Base-by-base conservation (phyloP, 305 asterid genomes). In the Stenogyne calaminthoides region DNA sequence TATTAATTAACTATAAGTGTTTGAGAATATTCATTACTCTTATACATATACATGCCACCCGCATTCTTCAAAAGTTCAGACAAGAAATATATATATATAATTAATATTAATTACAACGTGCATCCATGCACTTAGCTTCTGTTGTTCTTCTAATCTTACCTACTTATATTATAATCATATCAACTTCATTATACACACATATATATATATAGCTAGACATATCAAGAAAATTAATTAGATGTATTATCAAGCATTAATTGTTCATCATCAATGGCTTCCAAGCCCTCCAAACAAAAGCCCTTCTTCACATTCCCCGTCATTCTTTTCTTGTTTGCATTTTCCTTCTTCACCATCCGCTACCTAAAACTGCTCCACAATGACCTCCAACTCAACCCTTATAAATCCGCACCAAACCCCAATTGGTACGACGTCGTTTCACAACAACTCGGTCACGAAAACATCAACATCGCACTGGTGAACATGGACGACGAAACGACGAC, bases 381-480 rank as follows among this genome's bases (percentile, higher is more conserved):
- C 73, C 61, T 64, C 65, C 77, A 39, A 70, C 70, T 15, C 5
- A 12, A 67, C 65, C 62, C 79, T 6, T n/a, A n/a, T n/a, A 66
- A 46, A 18, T 68, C 44, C 15, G 44, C 39, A 60, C 64, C 16
- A 44, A 71, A 39, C 0, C 95, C 89, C 0, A 70, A 59, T 0
- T 91, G 97, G 97, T 79, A 77, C 40, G 77, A 82, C 22, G n/a
- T 76, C 56, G 32, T 88, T 5, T 63, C 81, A 4, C 62, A 67
- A 19, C 66, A 82, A 36, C 2, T 81, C 9, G 74, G 74, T 44
- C 71, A 73, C 1, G 69, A 81, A 39, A 74, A 25, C 40, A 75
- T 90, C 71, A 88, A 80, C 63, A 61, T 92, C n/a, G 96, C 87
- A 44, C 22, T 87, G 12, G 93, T 92, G 51, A 86, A 91, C 86